Base-by-base conservation (phyloP, 805 yeast genomes). In the Starmerella stigmatis region DNA sequence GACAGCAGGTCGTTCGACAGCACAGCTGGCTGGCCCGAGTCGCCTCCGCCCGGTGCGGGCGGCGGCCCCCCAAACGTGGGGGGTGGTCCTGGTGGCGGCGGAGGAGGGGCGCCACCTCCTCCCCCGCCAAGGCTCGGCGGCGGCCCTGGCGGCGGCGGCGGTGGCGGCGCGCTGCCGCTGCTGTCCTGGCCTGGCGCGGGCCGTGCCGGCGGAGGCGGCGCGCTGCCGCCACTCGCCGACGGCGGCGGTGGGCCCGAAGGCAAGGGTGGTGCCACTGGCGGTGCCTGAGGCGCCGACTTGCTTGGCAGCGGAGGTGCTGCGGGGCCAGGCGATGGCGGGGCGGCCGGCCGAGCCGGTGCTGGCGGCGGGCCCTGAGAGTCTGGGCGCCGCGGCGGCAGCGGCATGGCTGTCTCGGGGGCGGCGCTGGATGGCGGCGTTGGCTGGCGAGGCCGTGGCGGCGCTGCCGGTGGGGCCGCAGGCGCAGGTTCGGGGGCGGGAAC, bases 1-100 rank as follows among this genome's bases (percentile, higher is more conserved):
- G 94, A 83, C 48, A 89, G 67, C 33, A 89, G 69, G 0, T 50
- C 54, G 39, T 49, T 50, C 5, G 52, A 45, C 17, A 50, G 42
- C 19, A 47, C 51, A 6, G 51, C 35, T 13, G 50, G 41, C 3
- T 45, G 47, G 1, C n/a, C n/a, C n/a, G 47, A 45, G 13, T 94
- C 94, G 61, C 83, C 94, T 5, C 19, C 55, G 94, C 69, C 0
- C 79, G 79, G 2, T 68, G 64, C 53, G 72, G 86, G 4, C 66
- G 76, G 17, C 28, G 41, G 13, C 33, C 46, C 19, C 8, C 45
- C 46, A 20, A 40, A 38, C 8, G 71, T 57, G 30, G 66, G 61
- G 4, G 55, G 48, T 6, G 57, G 47, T 8, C 50, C 56, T 4
- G 70, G 57, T 8, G 64, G 61, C 3, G 53, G 50, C 17, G 58